A percentile compares a stretch with the other conserved stretches of the same genome.
phyloP scores from a whole-genome alignment of 2,329 filamentous ascomycete species.

The Ceratocystis cubensis region DNA sequence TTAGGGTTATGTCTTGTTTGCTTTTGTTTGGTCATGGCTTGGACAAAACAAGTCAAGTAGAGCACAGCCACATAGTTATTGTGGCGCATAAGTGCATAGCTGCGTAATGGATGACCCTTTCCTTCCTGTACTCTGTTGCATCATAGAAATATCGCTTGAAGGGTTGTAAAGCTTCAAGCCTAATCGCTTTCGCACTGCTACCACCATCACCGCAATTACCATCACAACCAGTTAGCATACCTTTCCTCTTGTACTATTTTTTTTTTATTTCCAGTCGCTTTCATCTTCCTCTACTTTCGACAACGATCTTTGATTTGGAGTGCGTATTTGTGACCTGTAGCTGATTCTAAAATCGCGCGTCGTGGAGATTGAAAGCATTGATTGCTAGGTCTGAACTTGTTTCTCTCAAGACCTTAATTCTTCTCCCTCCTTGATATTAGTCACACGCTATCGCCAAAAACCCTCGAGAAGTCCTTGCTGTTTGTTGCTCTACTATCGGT shows the following conservation, averaged over 20 bases:
- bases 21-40: neutral
- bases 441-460: too few species aligned
- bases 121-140: neutral
- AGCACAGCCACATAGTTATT: neutral
- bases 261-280: neutral
- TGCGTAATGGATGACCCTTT: slow-evolving; percentile 1
- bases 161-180: neutral
- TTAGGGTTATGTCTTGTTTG: too few species aligned
- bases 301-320: too few species aligned
- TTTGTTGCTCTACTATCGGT: neutral
- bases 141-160: neutral
- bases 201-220: neutral
- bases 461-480: neutral
- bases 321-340: too few species aligned
- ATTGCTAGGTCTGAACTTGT: too few species aligned
- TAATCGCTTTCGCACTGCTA: neutral
- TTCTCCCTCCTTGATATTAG: too few species aligned
- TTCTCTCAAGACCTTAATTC: too few species aligned
- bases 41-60: neutral
- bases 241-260: neutral
- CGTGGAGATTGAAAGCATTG: too few species aligned
- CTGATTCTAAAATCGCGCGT: too few species aligned
- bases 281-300: neutral
- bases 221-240: neutral
- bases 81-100: neutral